Evolutionary conservation across 2,329 filamentous ascomycete species (phyloP), one percentile per base, ranked within the genome.

Genomic region (Aspergillus sp.): DNA sequence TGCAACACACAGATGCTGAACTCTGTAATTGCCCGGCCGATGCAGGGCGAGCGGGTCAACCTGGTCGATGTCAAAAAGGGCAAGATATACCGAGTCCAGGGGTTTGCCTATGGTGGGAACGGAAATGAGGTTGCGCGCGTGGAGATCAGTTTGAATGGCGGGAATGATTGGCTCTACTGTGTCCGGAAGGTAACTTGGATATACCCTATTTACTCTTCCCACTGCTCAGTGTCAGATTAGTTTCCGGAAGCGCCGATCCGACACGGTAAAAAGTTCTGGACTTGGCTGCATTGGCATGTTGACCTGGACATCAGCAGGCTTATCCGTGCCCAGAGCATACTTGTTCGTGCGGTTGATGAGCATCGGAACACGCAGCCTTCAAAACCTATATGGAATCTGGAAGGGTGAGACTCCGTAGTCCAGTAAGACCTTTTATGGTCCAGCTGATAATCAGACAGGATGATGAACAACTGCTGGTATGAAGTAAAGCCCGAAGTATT

Each of bases 381-480:
- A 56, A 67, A 73, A 17, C 72, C 74, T 3, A 68, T 66, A 4
- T 83, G 80, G 80, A 83, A 82, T 56, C 70, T 80, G 2, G n/a
- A 11, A 36, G 49, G 49, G 49, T 36, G 26, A 22, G n/a, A 9
- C 15, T 18, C 24, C n/a, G n/a, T n/a, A n/a, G n/a, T n/a, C n/a
- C n/a, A n/a, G n/a, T n/a, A n/a, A n/a, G n/a, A n/a, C 15, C 12
- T 9, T 38, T 34, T 24, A 39, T 15, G 3, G 38, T 32, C 4
- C 24, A 47, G 17, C 36, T n/a, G 36, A 8, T 39, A 13, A 42
- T 24, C 17, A 48, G 12, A n/a, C 39, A 69, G 77, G 9, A 82
- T 83, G 79, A 82, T 83, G 80, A 83, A 83, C 65, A 83, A 83
- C 45, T 77, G 76, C 59, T 80, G 77, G 76, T 82, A 82, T 58